Percentiles rank a stretch among this genome's conserved stretches.
Evolutionary conservation across 2,329 filamentous ascomycete genomes (phyloP).

Genomic region (Colletotrichum camelliae): DNA sequence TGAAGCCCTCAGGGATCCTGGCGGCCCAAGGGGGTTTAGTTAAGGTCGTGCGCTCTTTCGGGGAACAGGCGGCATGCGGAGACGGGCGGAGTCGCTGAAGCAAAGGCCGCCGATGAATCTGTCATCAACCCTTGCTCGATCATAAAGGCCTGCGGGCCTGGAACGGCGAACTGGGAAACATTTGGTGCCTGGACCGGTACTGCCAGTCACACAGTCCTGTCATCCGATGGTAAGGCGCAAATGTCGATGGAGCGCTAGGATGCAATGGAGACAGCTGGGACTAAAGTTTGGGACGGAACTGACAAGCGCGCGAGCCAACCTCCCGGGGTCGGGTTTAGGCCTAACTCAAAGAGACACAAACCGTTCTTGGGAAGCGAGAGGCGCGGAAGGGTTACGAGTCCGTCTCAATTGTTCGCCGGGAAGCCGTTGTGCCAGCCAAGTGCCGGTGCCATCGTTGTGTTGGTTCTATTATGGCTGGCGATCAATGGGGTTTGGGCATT

Average conservation of each 20-base stretch:
- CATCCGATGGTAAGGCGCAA: not conserved
- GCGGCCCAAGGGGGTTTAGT: not conserved
- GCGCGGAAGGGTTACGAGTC: not conserved
- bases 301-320: not conserved
- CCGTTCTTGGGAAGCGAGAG: not conserved
- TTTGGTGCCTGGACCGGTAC: not conserved
- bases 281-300: not conserved
- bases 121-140: not conserved
- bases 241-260: not conserved
- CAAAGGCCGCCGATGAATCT: not conserved
- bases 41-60: not conserved
- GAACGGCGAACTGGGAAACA: not conserved
- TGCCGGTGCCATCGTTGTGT: not conserved
- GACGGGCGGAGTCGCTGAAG: not conserved
- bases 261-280: not conserved
- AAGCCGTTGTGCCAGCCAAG: not conserved
- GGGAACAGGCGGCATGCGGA: slow-evolving; percentile 7
- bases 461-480: not conserved
- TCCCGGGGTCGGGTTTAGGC: not conserved
- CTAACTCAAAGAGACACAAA: not conserved
- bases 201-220: not conserved
- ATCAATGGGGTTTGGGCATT: not conserved
- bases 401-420: not conserved
- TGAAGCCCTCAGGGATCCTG: not conserved
- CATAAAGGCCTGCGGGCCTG: not conserved